A percentile compares a stretch with the other conserved stretches of the same genome.
phyloP scores from a whole-genome alignment of 2,329 filamentous ascomycete genomes.

The Allantophomopsis lycopodina region DNA sequence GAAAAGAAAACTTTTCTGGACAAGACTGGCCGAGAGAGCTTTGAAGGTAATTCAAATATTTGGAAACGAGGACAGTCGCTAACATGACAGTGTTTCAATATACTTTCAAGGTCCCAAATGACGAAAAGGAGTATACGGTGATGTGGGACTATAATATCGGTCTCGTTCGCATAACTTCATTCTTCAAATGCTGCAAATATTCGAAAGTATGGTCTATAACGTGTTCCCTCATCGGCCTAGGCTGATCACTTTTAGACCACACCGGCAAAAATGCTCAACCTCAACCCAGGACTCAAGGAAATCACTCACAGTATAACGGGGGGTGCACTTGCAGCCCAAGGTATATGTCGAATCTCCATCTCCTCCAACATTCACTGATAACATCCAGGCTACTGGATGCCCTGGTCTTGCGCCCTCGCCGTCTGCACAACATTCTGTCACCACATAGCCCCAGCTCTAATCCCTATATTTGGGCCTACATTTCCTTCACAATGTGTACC shows the following conservation, averaged over 20 bases:
- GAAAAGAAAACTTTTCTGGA: conserved; percentile 81
- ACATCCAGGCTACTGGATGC: conserved; percentile 87
- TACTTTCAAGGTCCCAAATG: conserved; percentile 57
- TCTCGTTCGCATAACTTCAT: conserved; percentile 82
- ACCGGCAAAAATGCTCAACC: conserved; percentile 67
- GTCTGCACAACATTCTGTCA: conserved; percentile 85
- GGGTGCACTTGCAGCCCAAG: conserved; percentile 80
- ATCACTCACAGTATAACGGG: conserved; percentile 92
- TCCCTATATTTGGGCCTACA: conserved; percentile 75
- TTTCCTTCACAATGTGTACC: conserved; percentile 63
- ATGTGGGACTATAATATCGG: conserved; percentile 98
- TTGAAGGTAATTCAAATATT: conserved; percentile 55
- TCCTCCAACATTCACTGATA: conserved; percentile 6
- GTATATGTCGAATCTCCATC: conserved; percentile 26
- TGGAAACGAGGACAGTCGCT: conserved; percentile 8
- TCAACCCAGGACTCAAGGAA: conserved; percentile 73
- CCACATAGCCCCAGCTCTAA: conserved; percentile 69
- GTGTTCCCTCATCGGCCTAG: conserved; percentile 1
- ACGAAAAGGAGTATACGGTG: conserved; percentile 55
- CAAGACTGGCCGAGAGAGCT: conserved; percentile 77
- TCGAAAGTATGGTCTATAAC: conserved; percentile 52
- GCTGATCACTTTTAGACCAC: conserved; percentile 49
- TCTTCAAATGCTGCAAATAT: conserved; percentile 85
- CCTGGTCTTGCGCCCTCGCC: conserved; percentile 72
- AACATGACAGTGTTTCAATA: conserved; percentile 62